These are phyloP conservation scores for Holtermannia corniformis DNA, from an alignment of 768 basidiomycete species.

Conservation along the genomic window DNA sequence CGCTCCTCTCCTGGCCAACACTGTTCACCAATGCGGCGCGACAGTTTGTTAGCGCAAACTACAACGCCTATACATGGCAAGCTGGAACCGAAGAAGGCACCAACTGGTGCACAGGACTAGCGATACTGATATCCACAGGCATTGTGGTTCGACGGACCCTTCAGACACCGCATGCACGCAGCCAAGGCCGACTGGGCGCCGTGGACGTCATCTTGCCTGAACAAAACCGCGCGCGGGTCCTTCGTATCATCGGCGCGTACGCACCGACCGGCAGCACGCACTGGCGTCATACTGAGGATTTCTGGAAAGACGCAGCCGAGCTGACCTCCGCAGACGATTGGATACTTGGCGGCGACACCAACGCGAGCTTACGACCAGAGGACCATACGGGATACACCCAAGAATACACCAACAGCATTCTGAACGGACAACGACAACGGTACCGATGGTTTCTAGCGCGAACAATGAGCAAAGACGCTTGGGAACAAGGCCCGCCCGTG, in stretches of 20 bases:
- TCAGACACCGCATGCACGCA: background rate
- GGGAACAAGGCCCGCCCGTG: background rate
- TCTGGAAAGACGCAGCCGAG: background rate
- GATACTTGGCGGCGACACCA: slow-evolving; percentile 8
- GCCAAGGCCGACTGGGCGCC: slow-evolving; percentile 1
- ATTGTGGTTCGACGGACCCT: background rate
- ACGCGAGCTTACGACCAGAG: slow-evolving; percentile 1
- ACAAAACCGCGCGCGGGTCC: background rate
- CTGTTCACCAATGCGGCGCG: background rate
- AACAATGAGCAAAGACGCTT: slow-evolving; percentile 1
- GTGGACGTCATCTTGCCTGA: slow-evolving; percentile 8
- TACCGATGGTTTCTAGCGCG: slow-evolving; percentile 4
- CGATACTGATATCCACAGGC: slow-evolving; percentile 3
- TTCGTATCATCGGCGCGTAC: slow-evolving; percentile 8
- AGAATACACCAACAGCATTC: too few relatives aligned
- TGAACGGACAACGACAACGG: too few relatives aligned
- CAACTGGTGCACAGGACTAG: slow-evolving; percentile 4
- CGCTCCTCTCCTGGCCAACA: background rate
- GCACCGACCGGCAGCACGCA: background rate
- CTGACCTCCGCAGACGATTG: background rate
- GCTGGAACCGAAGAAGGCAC: too few relatives aligned
- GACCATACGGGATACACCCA: background rate
- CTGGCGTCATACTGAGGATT: background rate
- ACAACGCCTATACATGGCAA: background rate
- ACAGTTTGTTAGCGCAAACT: background rate